Base-by-base conservation (phyloP, 176 grass and related monocot species). In the Oryza australiensis region DNA sequence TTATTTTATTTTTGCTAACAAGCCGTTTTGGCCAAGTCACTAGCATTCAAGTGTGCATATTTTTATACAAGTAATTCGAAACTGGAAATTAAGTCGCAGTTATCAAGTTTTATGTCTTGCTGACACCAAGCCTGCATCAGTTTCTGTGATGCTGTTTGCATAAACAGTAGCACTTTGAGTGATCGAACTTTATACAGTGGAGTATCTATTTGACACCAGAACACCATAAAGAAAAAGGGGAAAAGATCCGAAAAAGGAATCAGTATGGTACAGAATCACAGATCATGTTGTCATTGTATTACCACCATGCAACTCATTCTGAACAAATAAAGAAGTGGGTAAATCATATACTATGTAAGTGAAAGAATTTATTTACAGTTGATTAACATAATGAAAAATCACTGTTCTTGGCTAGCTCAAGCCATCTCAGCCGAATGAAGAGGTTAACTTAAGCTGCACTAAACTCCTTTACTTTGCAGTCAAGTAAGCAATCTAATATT, bases 401-500 rank as follows among this genome's bases (percentile, higher is more conserved):
- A 12, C 3, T 74, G 30, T 27, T 75, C 20, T 62, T 48, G 14
- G 12, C 45, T 41, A n/a, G 5, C 32, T n/a, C 41, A 34, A 27
- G 5, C 2, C 1, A 73, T 16, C 18, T 72, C 22, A 29, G 7
- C 11, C 33, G 5, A 74, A 88, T 26, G 15, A 68, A 60, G 20
- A 60, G 2, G 20, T 1, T 73, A 24, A n/a, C 12, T 28, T 22
- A 83, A 49, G n/a, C 23, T 12, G 22, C 49, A 73, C 62, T 67
- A 67, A 68, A 67, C 6, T n/a, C 46, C 24, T 51, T 40, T 74
- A 66, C 49, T 84, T 84, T 40, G 18, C 29, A 33, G 38, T 12
- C 81, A 80, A 49, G 81, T 20, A 65, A 62, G 51, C 24, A 42
- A 73, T 13, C 5, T 75, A 70, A 64, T 51, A 4, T 14, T 48